phyloP scores from a whole-genome alignment of 2,329 filamentous ascomycete species.

The Stachybotrys chartarum region DNA sequence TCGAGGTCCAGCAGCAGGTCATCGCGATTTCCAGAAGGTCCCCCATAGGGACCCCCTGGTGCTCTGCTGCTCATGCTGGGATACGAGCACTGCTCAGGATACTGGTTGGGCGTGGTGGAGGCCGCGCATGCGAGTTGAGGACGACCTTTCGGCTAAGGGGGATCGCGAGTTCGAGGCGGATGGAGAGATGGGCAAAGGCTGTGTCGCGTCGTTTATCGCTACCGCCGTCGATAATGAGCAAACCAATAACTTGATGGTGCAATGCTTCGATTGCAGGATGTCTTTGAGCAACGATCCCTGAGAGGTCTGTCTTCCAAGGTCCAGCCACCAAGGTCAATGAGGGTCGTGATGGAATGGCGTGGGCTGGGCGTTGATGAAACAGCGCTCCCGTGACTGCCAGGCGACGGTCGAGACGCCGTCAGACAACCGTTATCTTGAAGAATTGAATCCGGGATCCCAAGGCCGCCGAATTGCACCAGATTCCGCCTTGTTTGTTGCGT shows the following conservation, averaged over 20 bases:
- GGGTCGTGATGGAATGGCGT: neutral
- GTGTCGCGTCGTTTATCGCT: neutral
- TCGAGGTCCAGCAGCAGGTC: slow-evolving; percentile 70
- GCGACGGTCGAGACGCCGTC: no score
- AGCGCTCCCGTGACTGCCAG: neutral
- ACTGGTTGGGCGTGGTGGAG: slow-evolving; percentile 15
- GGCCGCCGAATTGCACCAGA: no score
- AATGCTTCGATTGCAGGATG: neutral
- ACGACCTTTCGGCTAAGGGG: neutral
- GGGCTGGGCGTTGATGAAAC: neutral
- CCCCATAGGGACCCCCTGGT: slow-evolving; percentile 39
- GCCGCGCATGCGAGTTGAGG: slow-evolving; percentile 24
- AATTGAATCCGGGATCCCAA: no score
- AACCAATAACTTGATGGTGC: neutral
- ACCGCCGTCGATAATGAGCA: neutral
- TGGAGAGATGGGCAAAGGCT: neutral
- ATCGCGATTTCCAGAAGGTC: slow-evolving; percentile 39
- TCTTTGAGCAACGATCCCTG: neutral
- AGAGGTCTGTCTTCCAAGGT: neutral
- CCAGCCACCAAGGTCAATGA: neutral
- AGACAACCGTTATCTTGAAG: no score
- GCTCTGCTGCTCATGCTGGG: slow-evolving; percentile 56
- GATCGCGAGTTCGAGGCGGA: neutral
- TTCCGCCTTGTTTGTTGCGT: no score
- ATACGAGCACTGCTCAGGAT: slow-evolving; percentile 26